Conservation (phyloP, 768 basidiomycete genomes). For the Tulasnella sp. region DNA sequence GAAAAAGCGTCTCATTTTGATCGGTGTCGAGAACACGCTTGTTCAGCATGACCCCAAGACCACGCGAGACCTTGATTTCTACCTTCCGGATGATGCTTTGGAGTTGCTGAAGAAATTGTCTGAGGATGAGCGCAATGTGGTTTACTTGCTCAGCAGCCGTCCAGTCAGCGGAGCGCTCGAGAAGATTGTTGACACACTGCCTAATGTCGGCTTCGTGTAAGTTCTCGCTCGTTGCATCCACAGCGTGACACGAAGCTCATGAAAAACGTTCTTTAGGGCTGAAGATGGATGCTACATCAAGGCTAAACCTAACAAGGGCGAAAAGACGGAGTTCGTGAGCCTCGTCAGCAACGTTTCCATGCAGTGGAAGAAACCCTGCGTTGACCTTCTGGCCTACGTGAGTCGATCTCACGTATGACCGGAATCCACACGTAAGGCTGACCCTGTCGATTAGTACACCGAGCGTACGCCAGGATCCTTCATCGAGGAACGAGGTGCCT, state of each 20-base stretch:
- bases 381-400: conserved; percentile 82
- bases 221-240: conserved; percentile 36
- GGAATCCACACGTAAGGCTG: neutral
- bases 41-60: conserved; percentile 45
- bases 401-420: conserved; percentile 37
- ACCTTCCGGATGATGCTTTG: conserved; percentile 44
- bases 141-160: conserved; percentile 79
- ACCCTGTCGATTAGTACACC: conserved; percentile 56
- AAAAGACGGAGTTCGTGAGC: conserved; percentile 60
- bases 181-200: conserved; percentile 55
- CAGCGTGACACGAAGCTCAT: neutral
- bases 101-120: conserved; percentile 55
- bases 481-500: conserved; percentile 77
- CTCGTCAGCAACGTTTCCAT: conserved; percentile 76
- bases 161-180: conserved; percentile 62
- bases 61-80: conserved; percentile 32
- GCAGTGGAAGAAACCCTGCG: conserved; percentile 73
- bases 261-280: conserved; percentile 46
- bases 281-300: conserved; percentile 88
- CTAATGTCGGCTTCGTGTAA: conserved; percentile 71
- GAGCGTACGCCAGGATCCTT: conserved; percentile 85
- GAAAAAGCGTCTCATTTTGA: conserved; percentile 57
- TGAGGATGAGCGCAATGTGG: conserved; percentile 65
- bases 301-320: conserved; percentile 42
- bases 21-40: conserved; percentile 80